Conservation (phyloP, 352 stramenopile genomes). For the Globisporangium viniferum region DNA sequence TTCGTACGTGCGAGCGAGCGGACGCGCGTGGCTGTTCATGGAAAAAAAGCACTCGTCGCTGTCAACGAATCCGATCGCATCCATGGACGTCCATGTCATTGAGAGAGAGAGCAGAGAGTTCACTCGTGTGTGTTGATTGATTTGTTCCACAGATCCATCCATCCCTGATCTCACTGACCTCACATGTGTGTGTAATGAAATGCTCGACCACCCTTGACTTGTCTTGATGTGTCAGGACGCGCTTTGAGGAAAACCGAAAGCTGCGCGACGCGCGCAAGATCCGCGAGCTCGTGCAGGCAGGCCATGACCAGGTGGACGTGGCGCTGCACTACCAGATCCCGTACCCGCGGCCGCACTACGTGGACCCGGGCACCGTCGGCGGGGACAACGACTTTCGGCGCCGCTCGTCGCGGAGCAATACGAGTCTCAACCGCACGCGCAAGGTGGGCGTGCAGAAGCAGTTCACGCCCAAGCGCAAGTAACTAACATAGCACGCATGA, state of each 20-base stretch:
- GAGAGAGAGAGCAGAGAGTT: not conserved
- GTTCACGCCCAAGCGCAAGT: conserved; percentile 34
- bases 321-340: conserved; percentile 84
- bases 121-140: not conserved
- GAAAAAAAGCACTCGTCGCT: conserved; percentile 4
- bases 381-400: conserved; percentile 71
- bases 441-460: conserved; percentile 44
- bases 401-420: conserved; percentile 49
- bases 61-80: conserved; percentile 7
- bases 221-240: conserved; percentile 23
- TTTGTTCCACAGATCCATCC: not conserved
- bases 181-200: not conserved
- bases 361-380: conserved; percentile 72
- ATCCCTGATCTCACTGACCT: not conserved
- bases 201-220: not conserved
- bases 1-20: not conserved
- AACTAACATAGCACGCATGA: conserved; percentile 5
- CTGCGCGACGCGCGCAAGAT: conserved; percentile 30
- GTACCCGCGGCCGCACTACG: conserved; percentile 75
- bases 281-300: conserved; percentile 49
- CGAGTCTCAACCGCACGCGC: conserved; percentile 36
- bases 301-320: conserved; percentile 72
- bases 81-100: not conserved
- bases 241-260: conserved; percentile 64
- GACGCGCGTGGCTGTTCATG: not conserved